Evolutionary conservation across 768 basidiomycete genomes (phyloP), one percentile per base, ranked within the genome.

Genomic region (Gautieria morchelliformis): DNA sequence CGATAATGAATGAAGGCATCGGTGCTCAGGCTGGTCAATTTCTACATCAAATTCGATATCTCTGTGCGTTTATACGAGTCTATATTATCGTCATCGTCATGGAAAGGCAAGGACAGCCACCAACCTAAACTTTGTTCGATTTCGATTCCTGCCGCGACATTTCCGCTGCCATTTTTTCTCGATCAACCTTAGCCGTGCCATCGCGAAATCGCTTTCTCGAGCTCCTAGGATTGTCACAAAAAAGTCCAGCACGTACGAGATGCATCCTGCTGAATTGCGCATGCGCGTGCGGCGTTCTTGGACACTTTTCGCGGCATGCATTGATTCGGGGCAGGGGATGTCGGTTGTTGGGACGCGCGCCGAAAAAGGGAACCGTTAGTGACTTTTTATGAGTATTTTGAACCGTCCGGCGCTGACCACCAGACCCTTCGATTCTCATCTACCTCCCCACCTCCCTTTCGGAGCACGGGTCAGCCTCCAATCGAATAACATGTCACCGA

Each of bases 11-110:
- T 74, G 66, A 37, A 78, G 64, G 60, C 78, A 79, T 10, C 64
- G 64, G 2, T 63, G 53, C 51, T n/a, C n/a, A n/a, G n/a, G n/a
- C n/a, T 58, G 48, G 62, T 79, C 76, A 40, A 71, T 72, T 56
- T 75, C 75, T 3, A 79, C 63, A 61, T 82, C 81, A 57, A 81
- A 82, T 62, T 80, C 80, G 19, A 78, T 68, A 66, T 83, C 81
- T 62, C 81, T 79, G 59, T 44, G 37, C n/a, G n/a, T 4, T n/a
- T 5, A 37, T 17, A 27, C 27, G 14, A 51, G 27, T 27, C 30
- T 8, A 24, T 39, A 27, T n/a, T n/a, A n/a, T n/a, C n/a, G n/a
- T n/a, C 24, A 56, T n/a, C 7, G 5, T 27, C 44, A 27, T 27
- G 19, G 49, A 42, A 53, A 39, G 58, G 17, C 61, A 61, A 7